These are phyloP conservation scores for Rosa hybrid DNA, from an alignment of 331 rosid species.

Conservation along the genomic window DNA sequence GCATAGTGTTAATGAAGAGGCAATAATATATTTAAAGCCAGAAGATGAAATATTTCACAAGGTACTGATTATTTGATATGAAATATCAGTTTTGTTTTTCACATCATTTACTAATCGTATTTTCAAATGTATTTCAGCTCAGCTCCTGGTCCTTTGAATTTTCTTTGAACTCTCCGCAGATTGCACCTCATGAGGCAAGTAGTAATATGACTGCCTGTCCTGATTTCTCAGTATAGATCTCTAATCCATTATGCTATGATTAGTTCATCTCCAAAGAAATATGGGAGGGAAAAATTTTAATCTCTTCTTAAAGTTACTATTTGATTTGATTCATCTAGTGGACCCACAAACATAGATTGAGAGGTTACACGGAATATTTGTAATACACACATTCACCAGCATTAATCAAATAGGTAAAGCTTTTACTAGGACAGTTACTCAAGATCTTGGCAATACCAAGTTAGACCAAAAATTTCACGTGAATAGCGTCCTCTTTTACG, in stretches of 20 bases:
- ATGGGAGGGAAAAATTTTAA: background rate
- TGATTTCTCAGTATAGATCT: background rate
- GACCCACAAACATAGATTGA: background rate
- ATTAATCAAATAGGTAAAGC: background rate
- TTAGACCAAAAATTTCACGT: background rate
- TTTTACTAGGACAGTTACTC: background rate
- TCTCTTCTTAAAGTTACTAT: background rate
- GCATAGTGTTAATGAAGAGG: constrained; percentile 35
- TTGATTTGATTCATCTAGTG: background rate
- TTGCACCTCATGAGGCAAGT: constrained; percentile 71
- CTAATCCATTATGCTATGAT: background rate
- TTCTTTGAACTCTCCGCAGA: constrained; percentile 55
- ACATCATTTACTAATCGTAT: constrained; percentile 20
- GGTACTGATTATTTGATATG: constrained; percentile 41
- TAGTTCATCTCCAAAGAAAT: background rate
- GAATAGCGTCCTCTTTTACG: background rate
- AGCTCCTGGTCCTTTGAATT: constrained; percentile 73
- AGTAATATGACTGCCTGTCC: constrained; percentile 18
- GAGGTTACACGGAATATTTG: background rate
- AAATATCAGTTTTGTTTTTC: background rate
- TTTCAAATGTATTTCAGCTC: constrained; percentile 52
- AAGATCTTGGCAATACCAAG: background rate
- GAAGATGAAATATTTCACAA: constrained; percentile 84
- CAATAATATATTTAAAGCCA: constrained; percentile 58
- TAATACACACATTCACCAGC: background rate